A percentile compares a stretch with the other conserved stretches of the same genome.
Evolutionary conservation across 192 early-diverging fungal species (phyloP).

Genomic region (Coemansia sp.): DNA sequence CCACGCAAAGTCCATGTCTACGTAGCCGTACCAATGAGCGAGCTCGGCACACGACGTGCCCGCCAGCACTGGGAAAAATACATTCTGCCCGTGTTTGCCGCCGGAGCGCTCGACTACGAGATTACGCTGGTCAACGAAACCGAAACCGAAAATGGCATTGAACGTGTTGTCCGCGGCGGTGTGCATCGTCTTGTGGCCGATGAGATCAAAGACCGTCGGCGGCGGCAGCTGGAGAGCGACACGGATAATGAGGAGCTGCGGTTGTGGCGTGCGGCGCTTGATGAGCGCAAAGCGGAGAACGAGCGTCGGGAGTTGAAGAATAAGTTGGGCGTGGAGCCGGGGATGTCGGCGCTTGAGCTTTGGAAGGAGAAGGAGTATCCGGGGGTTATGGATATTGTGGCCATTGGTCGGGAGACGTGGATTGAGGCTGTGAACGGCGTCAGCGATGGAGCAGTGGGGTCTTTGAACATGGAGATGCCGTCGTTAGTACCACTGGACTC

Average conservation of each 20-base stretch:
- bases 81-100: slow-evolving; percentile 53
- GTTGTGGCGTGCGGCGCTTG: slow-evolving; percentile 44
- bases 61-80: slow-evolving; percentile 53
- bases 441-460: slow-evolving; percentile 46
- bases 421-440: slow-evolving; percentile 49
- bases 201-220: slow-evolving; percentile 49
- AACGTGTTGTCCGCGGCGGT: slow-evolving; percentile 42
- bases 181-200: slow-evolving; percentile 38
- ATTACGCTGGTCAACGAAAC: slow-evolving; percentile 52
- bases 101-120: slow-evolving; percentile 55
- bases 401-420: slow-evolving; percentile 51
- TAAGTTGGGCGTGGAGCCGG: slow-evolving; percentile 19
- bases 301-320: slow-evolving; percentile 31
- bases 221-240: slow-evolving; percentile 33
- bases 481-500: slow-evolving; percentile 30
- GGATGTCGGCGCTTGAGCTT: slow-evolving; percentile 25
- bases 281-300: slow-evolving; percentile 40
- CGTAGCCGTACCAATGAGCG: slow-evolving; percentile 47
- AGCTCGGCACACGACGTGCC: slow-evolving; percentile 51
- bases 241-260: slow-evolving; percentile 38
- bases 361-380: slow-evolving; percentile 52
- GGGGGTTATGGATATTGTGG: slow-evolving; percentile 49
- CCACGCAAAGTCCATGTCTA: slow-evolving; percentile 51
- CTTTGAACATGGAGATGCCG: slow-evolving; percentile 37
- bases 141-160: slow-evolving; percentile 21